Percentiles rank a stretch among this genome's conserved stretches.
Evolutionary conservation across 345 rosid species (phyloP).

Genomic region (Rubroshorea leprosula): DNA sequence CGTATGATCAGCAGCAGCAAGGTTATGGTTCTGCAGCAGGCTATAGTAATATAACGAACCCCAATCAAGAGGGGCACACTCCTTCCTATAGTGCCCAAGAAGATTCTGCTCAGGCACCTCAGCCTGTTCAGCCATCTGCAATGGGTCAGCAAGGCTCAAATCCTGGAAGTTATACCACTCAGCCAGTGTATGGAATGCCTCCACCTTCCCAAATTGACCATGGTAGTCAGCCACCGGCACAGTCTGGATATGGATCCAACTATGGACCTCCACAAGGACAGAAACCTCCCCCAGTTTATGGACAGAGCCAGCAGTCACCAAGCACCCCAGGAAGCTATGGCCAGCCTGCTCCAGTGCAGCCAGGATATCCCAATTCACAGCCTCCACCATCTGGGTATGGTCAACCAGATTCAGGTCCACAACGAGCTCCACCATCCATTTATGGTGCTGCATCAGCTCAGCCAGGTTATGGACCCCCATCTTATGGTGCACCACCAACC

Average conservation of each 20-base stretch:
- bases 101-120: slow-evolving; percentile 58
- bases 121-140: slow-evolving; percentile 46
- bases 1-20: slow-evolving; percentile 71
- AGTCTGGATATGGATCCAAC: slow-evolving; percentile 64
- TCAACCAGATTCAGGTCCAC: slow-evolving; percentile 44
- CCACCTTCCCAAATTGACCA: slow-evolving; percentile 74
- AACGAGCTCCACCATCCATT: slow-evolving; percentile 24
- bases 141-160: slow-evolving; percentile 53
- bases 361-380: slow-evolving; percentile 57
- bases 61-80: slow-evolving; percentile 59
- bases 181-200: slow-evolving; percentile 62
- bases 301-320: slow-evolving; percentile 82
- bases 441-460: slow-evolving; percentile 3
- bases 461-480: slow-evolving; percentile 3
- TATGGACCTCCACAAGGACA: slow-evolving; percentile 70
- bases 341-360: slow-evolving; percentile 38
- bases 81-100: slow-evolving; percentile 58
- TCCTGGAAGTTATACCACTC: slow-evolving; percentile 39
- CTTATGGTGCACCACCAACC: slow-evolving; percentile 40
- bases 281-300: slow-evolving; percentile 66
- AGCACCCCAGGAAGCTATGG: slow-evolving; percentile 69
- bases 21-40: slow-evolving; percentile 46
- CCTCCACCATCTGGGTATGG: slow-evolving; percentile 39
- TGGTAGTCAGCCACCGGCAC: slow-evolving; percentile 51
- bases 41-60: slow-evolving; percentile 41